These are phyloP conservation scores for Oryza nivara DNA, from an alignment of 176 grass and related monocot species.

Conservation along the genomic window DNA sequence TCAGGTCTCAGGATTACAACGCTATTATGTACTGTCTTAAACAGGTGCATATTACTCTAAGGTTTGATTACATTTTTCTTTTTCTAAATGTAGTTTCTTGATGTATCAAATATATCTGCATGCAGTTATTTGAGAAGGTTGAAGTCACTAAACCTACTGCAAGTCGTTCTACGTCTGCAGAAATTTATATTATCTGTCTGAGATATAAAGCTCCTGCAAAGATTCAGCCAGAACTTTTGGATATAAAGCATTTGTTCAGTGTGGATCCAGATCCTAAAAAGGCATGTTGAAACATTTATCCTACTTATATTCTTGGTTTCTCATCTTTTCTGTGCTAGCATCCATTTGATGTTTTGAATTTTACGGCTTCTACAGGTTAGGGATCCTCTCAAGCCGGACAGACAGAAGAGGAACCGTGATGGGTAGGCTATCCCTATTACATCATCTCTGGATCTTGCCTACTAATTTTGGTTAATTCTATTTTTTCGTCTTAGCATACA, in stretches of 20 bases:
- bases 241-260: constrained; percentile 91
- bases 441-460: background rate
- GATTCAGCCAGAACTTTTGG: constrained; percentile 88
- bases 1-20: constrained; percentile 95
- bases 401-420: constrained; percentile 84
- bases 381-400: constrained; percentile 58
- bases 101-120: constrained; percentile 25
- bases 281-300: constrained; percentile 45
- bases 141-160: constrained; percentile 86
- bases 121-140: constrained; percentile 91
- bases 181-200: constrained; percentile 88
- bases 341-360: constrained; percentile 35
- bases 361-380: constrained; percentile 51
- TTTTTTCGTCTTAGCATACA: background rate
- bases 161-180: constrained; percentile 89
- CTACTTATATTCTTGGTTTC: background rate
- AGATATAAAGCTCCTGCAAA: constrained; percentile 93
- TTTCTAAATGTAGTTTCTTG: background rate
- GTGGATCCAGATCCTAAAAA: constrained; percentile 61
- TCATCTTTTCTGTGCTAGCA: background rate
- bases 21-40: constrained; percentile 94
- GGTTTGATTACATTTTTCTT: background rate
- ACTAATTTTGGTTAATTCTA: background rate
- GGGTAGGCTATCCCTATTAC: constrained; percentile 56
- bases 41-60: constrained; percentile 51